Evolutionary conservation across 2,329 filamentous ascomycete genomes (phyloP).

Genomic region (Trichophyton simii): DNA sequence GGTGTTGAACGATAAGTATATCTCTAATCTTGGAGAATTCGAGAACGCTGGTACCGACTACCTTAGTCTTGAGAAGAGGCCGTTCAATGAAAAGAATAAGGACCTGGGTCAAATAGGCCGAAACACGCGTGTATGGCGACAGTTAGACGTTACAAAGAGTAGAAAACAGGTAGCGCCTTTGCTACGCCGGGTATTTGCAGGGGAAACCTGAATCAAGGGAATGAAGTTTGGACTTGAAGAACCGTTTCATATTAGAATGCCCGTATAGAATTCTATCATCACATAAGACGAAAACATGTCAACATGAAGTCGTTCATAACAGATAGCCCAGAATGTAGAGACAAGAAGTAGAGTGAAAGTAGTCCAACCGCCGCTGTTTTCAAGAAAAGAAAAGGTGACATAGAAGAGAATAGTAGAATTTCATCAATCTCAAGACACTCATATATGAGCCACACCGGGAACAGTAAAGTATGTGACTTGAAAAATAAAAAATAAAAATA

Average conservation of each 20-base stretch:
- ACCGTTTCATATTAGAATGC: neutral
- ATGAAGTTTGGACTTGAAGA: neutral
- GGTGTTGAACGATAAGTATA: constrained; percentile 30
- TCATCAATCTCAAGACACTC: neutral
- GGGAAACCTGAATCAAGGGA: neutral
- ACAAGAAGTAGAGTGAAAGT: neutral
- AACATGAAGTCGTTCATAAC: neutral
- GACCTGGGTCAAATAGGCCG: constrained; percentile 14
- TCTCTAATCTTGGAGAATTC: constrained; percentile 35
- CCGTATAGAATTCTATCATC: neutral
- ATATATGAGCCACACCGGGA: neutral
- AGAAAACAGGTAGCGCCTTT: constrained; percentile 52
- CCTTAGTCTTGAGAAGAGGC: constrained; percentile 31
- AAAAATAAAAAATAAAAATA: neutral
- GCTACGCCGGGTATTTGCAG: constrained; percentile 34
- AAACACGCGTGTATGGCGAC: constrained; percentile 43
- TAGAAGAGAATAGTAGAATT: neutral
- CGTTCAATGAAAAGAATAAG: constrained; percentile 14
- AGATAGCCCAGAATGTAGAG: neutral
- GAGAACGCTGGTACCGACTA: constrained; percentile 30
- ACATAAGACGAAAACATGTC: neutral
- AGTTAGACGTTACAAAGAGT: constrained; percentile 45
- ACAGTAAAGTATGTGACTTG: neutral
- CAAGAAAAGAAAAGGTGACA: neutral
- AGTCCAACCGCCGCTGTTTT: neutral